Conservation (phyloP, 2,329 filamentous ascomycete species). For the Dactylellina drechsleri region DNA sequence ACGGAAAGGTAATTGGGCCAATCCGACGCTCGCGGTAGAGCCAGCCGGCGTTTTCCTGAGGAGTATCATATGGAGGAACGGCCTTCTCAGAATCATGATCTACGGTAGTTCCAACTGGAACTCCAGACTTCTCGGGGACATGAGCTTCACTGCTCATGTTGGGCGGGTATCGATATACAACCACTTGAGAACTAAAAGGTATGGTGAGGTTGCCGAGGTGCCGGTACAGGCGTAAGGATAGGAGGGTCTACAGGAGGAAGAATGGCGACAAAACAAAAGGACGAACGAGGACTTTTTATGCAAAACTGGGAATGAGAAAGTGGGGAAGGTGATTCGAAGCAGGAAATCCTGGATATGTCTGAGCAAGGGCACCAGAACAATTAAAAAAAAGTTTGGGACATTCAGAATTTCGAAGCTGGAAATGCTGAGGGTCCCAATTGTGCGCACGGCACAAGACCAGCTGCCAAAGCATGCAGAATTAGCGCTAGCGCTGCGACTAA, state of each 20-base stretch:
- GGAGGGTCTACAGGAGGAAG: slow-evolving; percentile 35
- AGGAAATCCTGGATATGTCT: slow-evolving; percentile 32
- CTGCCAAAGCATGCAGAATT: slow-evolving; percentile 21
- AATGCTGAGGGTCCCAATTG: slow-evolving; percentile 2
- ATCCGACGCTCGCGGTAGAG: slow-evolving; percentile 73
- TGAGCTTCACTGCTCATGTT: slow-evolving; percentile 41
- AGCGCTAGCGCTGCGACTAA: slow-evolving; percentile 14
- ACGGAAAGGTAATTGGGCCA: slow-evolving; percentile 68
- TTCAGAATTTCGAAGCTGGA: slow-evolving; percentile 12
- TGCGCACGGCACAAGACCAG: slow-evolving; percentile 38
- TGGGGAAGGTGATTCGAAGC: slow-evolving; percentile 41
- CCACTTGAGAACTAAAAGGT: slow-evolving; percentile 9
- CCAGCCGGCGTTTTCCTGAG: slow-evolving; percentile 68
- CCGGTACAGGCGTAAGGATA: slow-evolving; percentile 5
- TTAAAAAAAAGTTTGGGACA: slow-evolving; percentile 1
- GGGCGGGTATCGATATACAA: background rate
- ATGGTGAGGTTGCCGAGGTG: slow-evolving; percentile 14
- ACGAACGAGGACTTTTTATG: slow-evolving; percentile 47
- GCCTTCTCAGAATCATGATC: slow-evolving; percentile 48
- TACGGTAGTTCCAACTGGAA: slow-evolving; percentile 23
- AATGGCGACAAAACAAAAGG: slow-evolving; percentile 14
- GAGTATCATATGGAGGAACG: background rate
- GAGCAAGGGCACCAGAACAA: slow-evolving; percentile 36
- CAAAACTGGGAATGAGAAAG: slow-evolving; percentile 35
- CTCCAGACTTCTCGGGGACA: slow-evolving; percentile 33